Base-by-base conservation (phyloP, 2,329 filamentous ascomycete species). In the Fusarium mundagurra region DNA sequence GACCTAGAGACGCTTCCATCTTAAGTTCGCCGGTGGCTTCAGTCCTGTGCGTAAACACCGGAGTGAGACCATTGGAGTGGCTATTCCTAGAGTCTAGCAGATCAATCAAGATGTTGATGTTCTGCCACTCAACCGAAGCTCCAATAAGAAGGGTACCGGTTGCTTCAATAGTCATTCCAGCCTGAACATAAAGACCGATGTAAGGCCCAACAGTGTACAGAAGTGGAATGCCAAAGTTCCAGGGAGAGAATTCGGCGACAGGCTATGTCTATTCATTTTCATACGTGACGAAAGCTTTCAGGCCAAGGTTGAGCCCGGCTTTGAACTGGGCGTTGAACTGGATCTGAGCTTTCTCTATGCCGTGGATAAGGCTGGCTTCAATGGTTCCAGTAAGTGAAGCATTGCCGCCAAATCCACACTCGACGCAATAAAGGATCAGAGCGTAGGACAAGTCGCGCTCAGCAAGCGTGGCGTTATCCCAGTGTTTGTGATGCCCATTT, bases 401-500 rank as follows among this genome's bases (percentile, higher is more conserved):
- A 18, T 47, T 16, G 24, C 44, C 7, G 12, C 27, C 17, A 8
- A 69, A 69, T 1, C 66, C 66, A 6, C 66, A 69, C 22, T 68
- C 63, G 2, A 69, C 48, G 6, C 66, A 69, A 7, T 69, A 69
- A 2, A 69, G 48, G 16, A 29, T 27, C 0, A 69, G 27, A 0
- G 64, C 64, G 11, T 69, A 69, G 3, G 33, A 36, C 9, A 69
- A 31, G 3, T 68, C 66, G 3, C 63, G 63, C 6, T 69, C 63
- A 3, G 24, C 8, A 16, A 69, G 38, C 0, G 31, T 36, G 2
- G 34, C 17, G 5, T 67, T 61, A 0, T 8, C 27, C 31, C 7
- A n/a, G 1, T 55, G 64, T 11, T 69, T 69, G 12, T 68, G 64
- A 13, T 67, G 66, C 5, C 66, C 64, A 3, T 69, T 69, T 1